Base-by-base conservation (phyloP, 495 filamentous ascomycete species). In the Letharia lupina region DNA sequence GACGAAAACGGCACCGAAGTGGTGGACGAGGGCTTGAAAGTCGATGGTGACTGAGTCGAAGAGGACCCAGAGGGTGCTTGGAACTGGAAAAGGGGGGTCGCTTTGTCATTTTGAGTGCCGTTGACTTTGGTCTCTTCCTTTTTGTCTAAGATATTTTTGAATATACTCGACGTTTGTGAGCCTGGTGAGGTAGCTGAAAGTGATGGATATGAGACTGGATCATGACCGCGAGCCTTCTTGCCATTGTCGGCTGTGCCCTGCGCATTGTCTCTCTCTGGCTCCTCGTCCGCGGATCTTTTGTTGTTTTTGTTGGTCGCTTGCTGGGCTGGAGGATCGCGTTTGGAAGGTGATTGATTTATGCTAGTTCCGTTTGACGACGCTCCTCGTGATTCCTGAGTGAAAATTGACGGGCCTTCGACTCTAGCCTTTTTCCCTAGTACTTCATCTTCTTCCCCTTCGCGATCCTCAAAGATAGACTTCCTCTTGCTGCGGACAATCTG, bases 121-220 rank as follows among this genome's bases (percentile, higher is more conserved):
- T 64, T 64, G 37, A 33, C 16, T 18, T 28, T 56, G n/a, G 13
- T 15, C 12, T 33, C 54, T 59, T 63, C 44, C 61, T 67, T 18
- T 61, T 60, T 45, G 42, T 62, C 64, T 35, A 74, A 12, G 48
- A 77, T 74, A 37, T 67, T 69, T 58, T 72, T 77, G 71, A 79
- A 76, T 6, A 77, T 67, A 37, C 74, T 79, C 23, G 74, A 75
- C 3, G 77, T 79, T 23, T 73, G 65, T 31, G 77, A 79, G n/a
- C 69, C 45, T 52, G 50, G 40, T n/a, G 65, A 50, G 45, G 61
- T n/a, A 48, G 28, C 18, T 68, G 45, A 60, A 23, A 69, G 66
- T 40, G 66, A 45, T 8, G 65, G 69, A 45, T 72, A 65, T 42
- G 67, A 59, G 18, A 67, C 60, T 41, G 62, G 60, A 50, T 65